Percentiles rank a stretch among this genome's conserved stretches.
Conservation (phyloP, 2,329 filamentous ascomycete genomes). For the Aspergillus amoenus region DNA sequence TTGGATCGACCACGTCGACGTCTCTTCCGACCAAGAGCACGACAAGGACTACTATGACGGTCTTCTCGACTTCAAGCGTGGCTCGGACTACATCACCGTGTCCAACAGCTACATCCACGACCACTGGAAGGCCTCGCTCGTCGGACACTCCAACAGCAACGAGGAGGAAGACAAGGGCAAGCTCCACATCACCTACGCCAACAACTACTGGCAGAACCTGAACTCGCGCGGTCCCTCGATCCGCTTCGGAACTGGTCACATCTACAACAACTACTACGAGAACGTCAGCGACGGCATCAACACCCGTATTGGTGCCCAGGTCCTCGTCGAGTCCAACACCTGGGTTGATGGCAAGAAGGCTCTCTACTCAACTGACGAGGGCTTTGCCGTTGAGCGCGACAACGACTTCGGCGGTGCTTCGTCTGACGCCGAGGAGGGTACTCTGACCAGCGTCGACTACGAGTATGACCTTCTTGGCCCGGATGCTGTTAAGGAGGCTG, state of each 20-base stretch:
- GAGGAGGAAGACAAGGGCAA: slow-evolving; percentile 59
- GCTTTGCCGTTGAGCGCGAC: slow-evolving; percentile 46
- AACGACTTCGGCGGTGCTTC: slow-evolving; percentile 50
- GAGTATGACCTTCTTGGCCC: slow-evolving; percentile 54
- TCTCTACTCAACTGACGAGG: slow-evolving; percentile 48
- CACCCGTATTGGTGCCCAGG: slow-evolving; percentile 55
- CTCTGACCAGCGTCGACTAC: slow-evolving; percentile 55
- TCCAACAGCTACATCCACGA: slow-evolving; percentile 55
- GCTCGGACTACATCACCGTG: slow-evolving; percentile 57
- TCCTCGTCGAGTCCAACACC: slow-evolving; percentile 58
- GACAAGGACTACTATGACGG: slow-evolving; percentile 72
- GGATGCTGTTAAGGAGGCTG: slow-evolving; percentile 46
- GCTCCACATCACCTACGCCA: slow-evolving; percentile 63
- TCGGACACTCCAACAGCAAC: slow-evolving; percentile 62
- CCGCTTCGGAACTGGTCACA: slow-evolving; percentile 66
- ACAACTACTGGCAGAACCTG: slow-evolving; percentile 66
- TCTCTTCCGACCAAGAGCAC: slow-evolving; percentile 58
- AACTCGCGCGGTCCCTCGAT: slow-evolving; percentile 63
- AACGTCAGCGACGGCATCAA: slow-evolving; percentile 54
- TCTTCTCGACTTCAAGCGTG: slow-evolving; percentile 64
- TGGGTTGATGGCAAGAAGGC: slow-evolving; percentile 50
- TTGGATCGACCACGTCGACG: slow-evolving; percentile 69
- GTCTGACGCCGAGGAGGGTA: slow-evolving; percentile 53
- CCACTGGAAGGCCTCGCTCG: slow-evolving; percentile 63
- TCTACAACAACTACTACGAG: slow-evolving; percentile 56